Evolutionary conservation across 768 basidiomycete genomes (phyloP), one percentile per base, ranked within the genome.

Genomic region (Xerocomus spinulosus): DNA sequence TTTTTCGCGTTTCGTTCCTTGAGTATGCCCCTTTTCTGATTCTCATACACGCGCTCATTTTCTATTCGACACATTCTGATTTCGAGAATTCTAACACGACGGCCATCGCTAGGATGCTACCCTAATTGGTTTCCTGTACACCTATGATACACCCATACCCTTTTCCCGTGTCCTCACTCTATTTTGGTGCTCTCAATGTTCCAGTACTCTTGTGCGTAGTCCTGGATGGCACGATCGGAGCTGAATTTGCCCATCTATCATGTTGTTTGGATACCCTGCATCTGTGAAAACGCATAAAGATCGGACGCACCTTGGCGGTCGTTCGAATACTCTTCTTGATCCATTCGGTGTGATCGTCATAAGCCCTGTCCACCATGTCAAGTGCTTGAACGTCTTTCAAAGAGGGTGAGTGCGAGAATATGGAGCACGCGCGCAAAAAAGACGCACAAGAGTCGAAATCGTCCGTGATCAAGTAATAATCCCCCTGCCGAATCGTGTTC

Each of bases 201-300:
- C 85, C 85, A 88, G 67, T 83, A 87, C 58, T 83, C 81, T 68
- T 95, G 92, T 2, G 92, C 92, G 58, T 95, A 95, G 64, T 92
- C 87, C 56, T 82, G 81, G 61, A 96, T 94, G 4, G 92, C 89
- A 44, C 94, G 79, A 64, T 98, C 95, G 28, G 88, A 90, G 66
- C 91, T 92, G 75, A 97, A 97, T 62, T 93, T 94, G 67, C 92
- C 93, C 93, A 96, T 97, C 81, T 60, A 51, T 43, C 15, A 14
- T 85, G 49, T 50, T 37, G 29, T 50, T 54, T 49, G 32, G 33
- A 58, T 59, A 80, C 82, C 55, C 42, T 70, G 10, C 18, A 18
- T 28, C 6, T 28, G 26, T 81, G 83, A 24, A 79, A 80, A n/a
- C 9, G 80, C 78, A 12, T 81, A 87, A 42, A 74, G 65, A 62